These are phyloP conservation scores for Neurospora hispaniola DNA, from an alignment of 495 filamentous ascomycete species.

Conservation along the genomic window DNA sequence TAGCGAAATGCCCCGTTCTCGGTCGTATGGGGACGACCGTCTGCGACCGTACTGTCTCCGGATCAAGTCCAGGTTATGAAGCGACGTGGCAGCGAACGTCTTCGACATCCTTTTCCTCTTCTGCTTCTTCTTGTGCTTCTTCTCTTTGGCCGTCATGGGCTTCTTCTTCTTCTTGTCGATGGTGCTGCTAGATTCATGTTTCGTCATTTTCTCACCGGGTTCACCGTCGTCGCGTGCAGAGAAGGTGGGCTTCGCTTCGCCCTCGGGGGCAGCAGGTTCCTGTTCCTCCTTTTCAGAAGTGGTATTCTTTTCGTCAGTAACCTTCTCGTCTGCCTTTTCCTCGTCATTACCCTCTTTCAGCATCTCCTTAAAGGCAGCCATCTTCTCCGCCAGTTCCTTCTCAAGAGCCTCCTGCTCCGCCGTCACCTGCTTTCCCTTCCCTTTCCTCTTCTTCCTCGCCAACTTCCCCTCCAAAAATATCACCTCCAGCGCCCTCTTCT, in stretches of 20 bases:
- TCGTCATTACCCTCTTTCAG: constrained; percentile 7
- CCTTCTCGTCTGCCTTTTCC: constrained; percentile 9
- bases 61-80: not conserved
- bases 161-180: constrained; percentile 7
- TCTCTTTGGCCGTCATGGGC: not conserved
- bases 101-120: constrained; percentile 25
- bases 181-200: not conserved
- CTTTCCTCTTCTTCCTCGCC: not conserved
- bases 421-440: not conserved
- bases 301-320: not conserved
- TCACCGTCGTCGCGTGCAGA: not conserved
- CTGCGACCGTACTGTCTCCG: not conserved
- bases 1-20: constrained; percentile 48
- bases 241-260: not conserved
- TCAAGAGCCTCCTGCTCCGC: not conserved
- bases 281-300: not conserved
- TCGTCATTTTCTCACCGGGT: not conserved
- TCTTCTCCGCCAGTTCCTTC: not conserved
- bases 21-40: not conserved
- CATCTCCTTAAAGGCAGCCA: not conserved
- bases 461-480: not conserved
- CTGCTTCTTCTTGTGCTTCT: constrained; percentile 6
- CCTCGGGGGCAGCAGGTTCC: not conserved
- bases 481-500: not conserved
- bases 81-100: constrained; percentile 12